A percentile compares a stretch with the other conserved stretches of the same genome.
These are phyloP conservation scores for Xylaria arbuscula DNA, from an alignment of 2,329 filamentous ascomycete species.

Conservation along the genomic window DNA sequence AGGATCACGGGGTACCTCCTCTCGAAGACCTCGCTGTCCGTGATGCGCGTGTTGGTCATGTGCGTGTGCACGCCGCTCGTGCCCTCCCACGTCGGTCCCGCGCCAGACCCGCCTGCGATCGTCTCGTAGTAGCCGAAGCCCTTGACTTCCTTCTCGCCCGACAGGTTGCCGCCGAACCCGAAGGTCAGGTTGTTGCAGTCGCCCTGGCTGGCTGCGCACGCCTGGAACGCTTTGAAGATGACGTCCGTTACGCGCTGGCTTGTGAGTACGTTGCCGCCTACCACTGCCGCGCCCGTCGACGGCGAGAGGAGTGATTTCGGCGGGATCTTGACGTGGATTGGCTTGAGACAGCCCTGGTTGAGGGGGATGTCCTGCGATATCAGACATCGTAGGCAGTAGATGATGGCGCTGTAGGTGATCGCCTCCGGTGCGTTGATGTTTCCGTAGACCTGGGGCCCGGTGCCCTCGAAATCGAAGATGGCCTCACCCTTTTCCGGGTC, in stretches of 20 bases:
- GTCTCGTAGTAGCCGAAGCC: conserved; percentile 86
- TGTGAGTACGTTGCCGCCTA: conserved; percentile 81
- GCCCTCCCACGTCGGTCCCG: conserved; percentile 75
- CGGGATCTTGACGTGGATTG: conserved; percentile 76
- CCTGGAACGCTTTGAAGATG: conserved; percentile 78
- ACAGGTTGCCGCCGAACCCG: conserved; percentile 74
- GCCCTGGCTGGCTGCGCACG: conserved; percentile 78
- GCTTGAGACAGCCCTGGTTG: conserved; percentile 80
- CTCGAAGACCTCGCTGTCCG: conserved; percentile 79
- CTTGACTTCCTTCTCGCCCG: conserved; percentile 64
- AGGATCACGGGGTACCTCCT: conserved; percentile 77
- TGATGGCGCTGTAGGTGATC: conserved; percentile 81
- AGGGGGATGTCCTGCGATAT: conserved; percentile 81
- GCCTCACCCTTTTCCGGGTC: conserved; percentile 78
- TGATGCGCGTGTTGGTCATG: conserved; percentile 84
- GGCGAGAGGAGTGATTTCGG: conserved; percentile 76
- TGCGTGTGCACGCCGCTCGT: conserved; percentile 77
- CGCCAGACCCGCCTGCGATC: conserved; percentile 78
- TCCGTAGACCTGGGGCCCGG: conserved; percentile 77
- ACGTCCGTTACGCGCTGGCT: conserved; percentile 81
- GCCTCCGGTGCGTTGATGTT: conserved; percentile 82
- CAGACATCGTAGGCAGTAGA: conserved; percentile 80
- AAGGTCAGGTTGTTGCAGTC: conserved; percentile 84
- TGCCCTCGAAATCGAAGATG: conserved; percentile 79
- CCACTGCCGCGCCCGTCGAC: conserved; percentile 77